Evolutionary conservation across 108 stramenopile genomes (phyloP), one percentile per base, ranked within the genome.

Genomic region (Cyclotella cryptica): DNA sequence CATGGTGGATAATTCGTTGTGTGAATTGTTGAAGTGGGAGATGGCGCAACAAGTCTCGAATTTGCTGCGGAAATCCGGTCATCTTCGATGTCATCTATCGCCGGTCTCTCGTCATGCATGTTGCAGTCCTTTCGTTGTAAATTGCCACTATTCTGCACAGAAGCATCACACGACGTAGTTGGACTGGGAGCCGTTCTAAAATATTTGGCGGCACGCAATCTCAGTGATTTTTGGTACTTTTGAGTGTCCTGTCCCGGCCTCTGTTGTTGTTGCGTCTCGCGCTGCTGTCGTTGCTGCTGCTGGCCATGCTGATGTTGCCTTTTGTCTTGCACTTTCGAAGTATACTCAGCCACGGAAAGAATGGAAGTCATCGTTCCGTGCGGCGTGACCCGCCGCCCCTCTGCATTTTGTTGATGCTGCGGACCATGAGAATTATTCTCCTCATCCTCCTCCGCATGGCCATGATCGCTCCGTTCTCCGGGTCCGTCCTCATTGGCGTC

Each of bases 351-450:
- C 49, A 51, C 64, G n/a, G 63, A 55, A 18, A 79, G 60, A 45
- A 79, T 79, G 53, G 70, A 71, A 17, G 78, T 79, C 78, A 79
- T 79, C 19, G 46, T 51, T 15, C 54, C 70, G 49, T 79, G 78
- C 10, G 78, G 78, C 0, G 78, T 71, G 66, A 55, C 44, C 10
- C 27, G 62, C 35, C 11, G 62, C 24, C 28, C 40, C 13, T 52
- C 35, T 7, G 0, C 44, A 21, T 44, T 66, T 14, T 68, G 62
- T 46, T 42, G 62, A 40, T 44, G 66, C 15, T 22, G 43, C 10
- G 39, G 75, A 46, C 45, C 17, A 30, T 57, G 40, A 29, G 17
- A 43, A 47, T 35, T 39, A n/a, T n/a, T 24, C 30, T 51, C 64
- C 13, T 62, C 19, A 11, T 10, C 19, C 35, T 41, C 26, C 21